A percentile compares a stretch with the other conserved stretches of the same genome.
Evolutionary conservation across 495 filamentous ascomycete genomes (phyloP).

Genomic region (Penicillium longicatenatum): DNA sequence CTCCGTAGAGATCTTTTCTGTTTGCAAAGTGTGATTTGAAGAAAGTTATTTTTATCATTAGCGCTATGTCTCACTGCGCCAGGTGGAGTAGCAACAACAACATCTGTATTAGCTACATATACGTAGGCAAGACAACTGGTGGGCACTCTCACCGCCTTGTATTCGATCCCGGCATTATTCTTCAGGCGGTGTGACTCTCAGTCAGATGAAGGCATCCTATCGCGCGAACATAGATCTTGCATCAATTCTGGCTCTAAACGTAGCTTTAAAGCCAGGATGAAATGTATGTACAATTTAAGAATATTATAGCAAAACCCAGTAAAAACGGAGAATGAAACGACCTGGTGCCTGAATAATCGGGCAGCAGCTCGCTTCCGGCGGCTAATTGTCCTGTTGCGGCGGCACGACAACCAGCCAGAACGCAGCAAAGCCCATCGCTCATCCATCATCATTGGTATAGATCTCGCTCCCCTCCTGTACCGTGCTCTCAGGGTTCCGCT

Average conservation of each 20-base stretch:
- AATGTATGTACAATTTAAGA: background rate
- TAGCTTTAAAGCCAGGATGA: background rate
- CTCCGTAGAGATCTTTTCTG: background rate
- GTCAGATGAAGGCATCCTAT: background rate
- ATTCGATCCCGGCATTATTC: background rate
- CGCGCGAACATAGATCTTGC: background rate
- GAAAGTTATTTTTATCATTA: slow-evolving; percentile 1
- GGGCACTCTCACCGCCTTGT: background rate
- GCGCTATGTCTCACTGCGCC: background rate
- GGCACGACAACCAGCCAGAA: slow-evolving; percentile 49
- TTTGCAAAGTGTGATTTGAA: background rate
- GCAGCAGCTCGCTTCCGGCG: slow-evolving; percentile 45
- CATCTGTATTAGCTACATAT: background rate
- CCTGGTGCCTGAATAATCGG: slow-evolving; percentile 24
- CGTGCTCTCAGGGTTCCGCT: slow-evolving; percentile 20
- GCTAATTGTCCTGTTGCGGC: slow-evolving; percentile 46
- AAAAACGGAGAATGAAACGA: background rate
- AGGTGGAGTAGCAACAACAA: background rate
- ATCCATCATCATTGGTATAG: slow-evolving; percentile 30
- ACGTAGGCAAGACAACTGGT: background rate
- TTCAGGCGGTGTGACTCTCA: background rate
- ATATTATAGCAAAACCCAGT: background rate
- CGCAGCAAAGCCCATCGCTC: slow-evolving; percentile 41
- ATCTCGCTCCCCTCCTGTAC: slow-evolving; percentile 18
- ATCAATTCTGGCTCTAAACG: background rate